Percentiles rank a stretch among this genome's conserved stretches.
Conservation (phyloP, 345 rosid genomes). For the Syzygium jambos region DNA sequence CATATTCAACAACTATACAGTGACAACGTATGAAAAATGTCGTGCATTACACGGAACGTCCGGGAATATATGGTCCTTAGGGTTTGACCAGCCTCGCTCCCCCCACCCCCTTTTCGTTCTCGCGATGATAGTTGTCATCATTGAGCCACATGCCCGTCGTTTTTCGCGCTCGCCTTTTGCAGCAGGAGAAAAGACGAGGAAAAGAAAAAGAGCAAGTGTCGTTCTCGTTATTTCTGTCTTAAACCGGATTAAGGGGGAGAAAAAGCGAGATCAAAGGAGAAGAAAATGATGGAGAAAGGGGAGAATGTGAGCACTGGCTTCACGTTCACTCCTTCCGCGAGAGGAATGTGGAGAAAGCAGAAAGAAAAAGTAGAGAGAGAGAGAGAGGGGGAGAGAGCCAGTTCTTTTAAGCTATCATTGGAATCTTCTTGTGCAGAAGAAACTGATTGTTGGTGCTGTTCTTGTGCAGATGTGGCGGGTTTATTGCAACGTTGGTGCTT, state of each 20-base stretch:
- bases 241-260: not conserved
- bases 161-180: not conserved
- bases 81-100: not conserved
- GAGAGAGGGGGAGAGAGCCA: not conserved
- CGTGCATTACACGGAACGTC: not conserved
- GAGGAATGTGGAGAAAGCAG: not conserved
- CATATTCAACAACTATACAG: not conserved
- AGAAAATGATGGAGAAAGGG: not conserved
- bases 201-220: not conserved
- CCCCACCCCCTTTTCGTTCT: not conserved
- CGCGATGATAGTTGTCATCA: not conserved
- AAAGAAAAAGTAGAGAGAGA: too few relatives aligned
- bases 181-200: not conserved
- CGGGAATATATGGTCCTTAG: not conserved
- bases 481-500: not conserved
- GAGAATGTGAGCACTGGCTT: not conserved
- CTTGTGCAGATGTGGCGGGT: not conserved
- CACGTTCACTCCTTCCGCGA: not conserved
- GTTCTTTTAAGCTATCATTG: not conserved
- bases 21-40: not conserved
- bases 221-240: not conserved
- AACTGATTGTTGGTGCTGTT: not conserved
- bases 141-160: not conserved
- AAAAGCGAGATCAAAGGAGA: not conserved
- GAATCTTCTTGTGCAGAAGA: not conserved